Evolutionary conservation across 345 rosid species (phyloP), one percentile per base, ranked within the genome.

Genomic region (Gossypium ekmanianum): DNA sequence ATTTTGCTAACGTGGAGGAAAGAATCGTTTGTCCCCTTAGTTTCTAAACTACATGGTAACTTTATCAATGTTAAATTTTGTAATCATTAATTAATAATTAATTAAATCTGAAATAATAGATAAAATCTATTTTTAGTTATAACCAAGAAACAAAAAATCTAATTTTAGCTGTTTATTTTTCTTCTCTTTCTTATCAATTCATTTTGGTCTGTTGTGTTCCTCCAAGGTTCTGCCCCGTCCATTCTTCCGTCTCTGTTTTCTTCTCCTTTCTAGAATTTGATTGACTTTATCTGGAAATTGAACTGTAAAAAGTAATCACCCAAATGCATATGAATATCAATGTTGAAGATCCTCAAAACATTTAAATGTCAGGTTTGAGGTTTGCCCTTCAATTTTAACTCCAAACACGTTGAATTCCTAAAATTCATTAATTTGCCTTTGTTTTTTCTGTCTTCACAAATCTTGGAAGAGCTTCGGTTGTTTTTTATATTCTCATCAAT

Each of bases 311-410:
- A 18, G 2, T 13, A 69, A 26, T 51, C 24, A 9, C 9, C 59
- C 24, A 51, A 69, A 69, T 27, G 44, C 59, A 14, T 27, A 10
- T 51, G 24, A 69, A 51, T 16, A 9, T 50, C 56, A 27, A 69
- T 50, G 14, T 26, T 51, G 73, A 51, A 50, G 73, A 27, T 50
- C 73, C 45, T 27, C 22, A 16, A 51, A 7, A 0, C 41, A 68
- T 68, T 69, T 69, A 39, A 69, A 27, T 50, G 44, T 27, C 58
- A 69, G 73, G 59, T 69, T 24, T 69, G 73, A 50, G 45, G 73
- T 69, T 34, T 69, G 73, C 59, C 59, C 59, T 69, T 69, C 59
- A 16, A 27, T 51, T 69, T 16, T 68, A 6, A 3, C 22, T 27
- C 20, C 54, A 18, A 18, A 26, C 44, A 50, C 59, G n/a, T 16